These are phyloP conservation scores for Zoysia japonica DNA, from an alignment of 176 grass and related monocot species.

Conservation along the genomic window DNA sequence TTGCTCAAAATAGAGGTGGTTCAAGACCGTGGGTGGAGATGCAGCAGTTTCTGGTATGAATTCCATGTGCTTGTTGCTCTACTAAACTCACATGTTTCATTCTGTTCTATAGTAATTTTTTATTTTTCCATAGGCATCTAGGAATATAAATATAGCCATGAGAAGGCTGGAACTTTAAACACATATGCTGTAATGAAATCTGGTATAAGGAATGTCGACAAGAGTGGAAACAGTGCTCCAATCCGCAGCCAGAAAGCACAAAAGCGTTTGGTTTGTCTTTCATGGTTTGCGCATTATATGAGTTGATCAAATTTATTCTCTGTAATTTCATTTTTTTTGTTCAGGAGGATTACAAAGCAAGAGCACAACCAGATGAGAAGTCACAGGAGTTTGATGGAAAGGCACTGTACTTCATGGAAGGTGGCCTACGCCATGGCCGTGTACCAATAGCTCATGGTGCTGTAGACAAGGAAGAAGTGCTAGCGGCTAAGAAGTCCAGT, in stretches of 20 bases:
- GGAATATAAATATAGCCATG: slow-evolving; percentile 11
- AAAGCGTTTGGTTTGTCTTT: neutral
- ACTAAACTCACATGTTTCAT: no score
- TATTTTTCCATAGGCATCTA: neutral
- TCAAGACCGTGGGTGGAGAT: no score
- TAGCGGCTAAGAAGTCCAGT: no score
- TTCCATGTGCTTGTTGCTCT: no score
- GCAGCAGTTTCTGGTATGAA: no score
- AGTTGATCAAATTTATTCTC: neutral
- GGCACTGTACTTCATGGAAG: slow-evolving; percentile 7
- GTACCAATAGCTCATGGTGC: neutral
- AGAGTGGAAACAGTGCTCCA: neutral
- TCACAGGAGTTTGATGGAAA: neutral
- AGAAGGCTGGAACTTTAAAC: slow-evolving; percentile 3
- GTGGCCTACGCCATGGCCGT: neutral
- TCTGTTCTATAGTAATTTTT: no score
- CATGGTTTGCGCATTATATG: neutral
- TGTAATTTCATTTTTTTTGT: neutral
- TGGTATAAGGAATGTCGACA: neutral
- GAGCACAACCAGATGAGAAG: neutral
- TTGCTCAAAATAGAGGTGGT: no score
- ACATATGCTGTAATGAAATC: slow-evolving; percentile 31
- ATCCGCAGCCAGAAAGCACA: neutral
- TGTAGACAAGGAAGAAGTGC: no score
- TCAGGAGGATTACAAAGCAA: neutral